Percentiles rank a stretch among this genome's conserved stretches.
These are phyloP conservation scores for Allantophomopsis lycopodina DNA, from an alignment of 2,329 filamentous ascomycete species.

Conservation along the genomic window DNA sequence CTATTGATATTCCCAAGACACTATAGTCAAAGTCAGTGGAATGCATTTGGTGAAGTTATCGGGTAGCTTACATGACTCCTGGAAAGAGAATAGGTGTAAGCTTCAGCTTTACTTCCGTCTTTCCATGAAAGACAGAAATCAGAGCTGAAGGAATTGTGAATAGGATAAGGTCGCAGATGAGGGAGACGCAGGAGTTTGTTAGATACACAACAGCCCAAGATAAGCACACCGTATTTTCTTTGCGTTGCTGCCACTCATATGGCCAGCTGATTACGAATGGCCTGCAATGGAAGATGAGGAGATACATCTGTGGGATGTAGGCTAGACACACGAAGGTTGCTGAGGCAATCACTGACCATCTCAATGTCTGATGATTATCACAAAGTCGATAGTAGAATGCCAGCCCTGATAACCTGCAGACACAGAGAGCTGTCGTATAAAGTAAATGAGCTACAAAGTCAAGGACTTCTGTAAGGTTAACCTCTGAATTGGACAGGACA, in stretches of 20 bases:
- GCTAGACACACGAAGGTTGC: constrained; percentile 24
- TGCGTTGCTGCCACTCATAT: constrained; percentile 29
- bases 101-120: constrained; percentile 24
- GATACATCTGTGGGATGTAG: constrained; percentile 31
- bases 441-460: constrained; percentile 37
- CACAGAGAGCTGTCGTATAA: constrained; percentile 33
- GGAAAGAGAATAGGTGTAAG: constrained; percentile 26
- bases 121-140: constrained; percentile 29
- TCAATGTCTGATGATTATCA: constrained; percentile 21
- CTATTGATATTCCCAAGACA: constrained; percentile 8
- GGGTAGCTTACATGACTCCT: too few species aligned
- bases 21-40: too few species aligned
- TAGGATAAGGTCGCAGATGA: constrained; percentile 33
- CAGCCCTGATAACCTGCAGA: constrained; percentile 35
- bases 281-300: constrained; percentile 35
- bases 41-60: too few species aligned
- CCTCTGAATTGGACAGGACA: constrained; percentile 25
- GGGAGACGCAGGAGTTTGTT: constrained; percentile 32
- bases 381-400: constrained; percentile 35
- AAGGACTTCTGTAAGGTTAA: constrained; percentile 28
- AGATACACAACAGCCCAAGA: constrained; percentile 36
- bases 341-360: constrained; percentile 20
- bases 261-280: constrained; percentile 37
- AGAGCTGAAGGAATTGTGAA: constrained; percentile 35
- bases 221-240: constrained; percentile 26